Percentiles rank a stretch among this genome's conserved stretches.
Evolutionary conservation across 768 basidiomycete species (phyloP).

Genomic region (Phallus indusiatus): DNA sequence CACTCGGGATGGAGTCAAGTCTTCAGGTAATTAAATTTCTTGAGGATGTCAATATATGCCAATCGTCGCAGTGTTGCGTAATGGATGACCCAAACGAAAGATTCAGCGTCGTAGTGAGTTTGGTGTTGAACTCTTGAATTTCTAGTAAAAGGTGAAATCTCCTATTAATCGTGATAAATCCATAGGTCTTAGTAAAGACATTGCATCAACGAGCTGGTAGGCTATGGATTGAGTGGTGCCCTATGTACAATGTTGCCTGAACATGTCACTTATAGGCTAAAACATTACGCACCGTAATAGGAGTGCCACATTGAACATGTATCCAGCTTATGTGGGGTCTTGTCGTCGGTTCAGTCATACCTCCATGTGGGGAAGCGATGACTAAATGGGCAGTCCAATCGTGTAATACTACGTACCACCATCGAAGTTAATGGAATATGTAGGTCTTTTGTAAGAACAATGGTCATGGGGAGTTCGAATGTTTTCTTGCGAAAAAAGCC

Average conservation of each 20-base stretch:
- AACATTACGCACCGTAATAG: conserved; percentile 14
- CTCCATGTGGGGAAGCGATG: not conserved
- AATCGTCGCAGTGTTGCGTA: not conserved
- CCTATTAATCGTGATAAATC: conserved; percentile 9
- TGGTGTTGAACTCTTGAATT: no score
- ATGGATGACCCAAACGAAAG: conserved; percentile 10
- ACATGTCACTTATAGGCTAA: not conserved
- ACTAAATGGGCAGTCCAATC: conserved; percentile 1
- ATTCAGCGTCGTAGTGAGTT: no score
- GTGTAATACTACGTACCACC: not conserved
- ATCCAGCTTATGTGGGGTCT: conserved; percentile 6
- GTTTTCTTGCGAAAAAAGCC: not conserved
- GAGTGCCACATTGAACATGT: conserved; percentile 10
- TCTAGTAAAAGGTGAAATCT: no score
- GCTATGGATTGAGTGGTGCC: conserved; percentile 20
- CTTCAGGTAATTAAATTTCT: no score
- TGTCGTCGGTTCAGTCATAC: no score
- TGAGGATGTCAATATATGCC: no score
- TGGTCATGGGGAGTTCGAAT: no score
- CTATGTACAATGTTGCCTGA: conserved; percentile 5
- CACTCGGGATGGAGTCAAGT: no score
- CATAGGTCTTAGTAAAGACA: not conserved
- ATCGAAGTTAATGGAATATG: not conserved
- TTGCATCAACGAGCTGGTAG: not conserved
- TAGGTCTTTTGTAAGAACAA: not conserved